Conservation (phyloP, 169 alveolate genomes). For the Theileria parva region DNA sequence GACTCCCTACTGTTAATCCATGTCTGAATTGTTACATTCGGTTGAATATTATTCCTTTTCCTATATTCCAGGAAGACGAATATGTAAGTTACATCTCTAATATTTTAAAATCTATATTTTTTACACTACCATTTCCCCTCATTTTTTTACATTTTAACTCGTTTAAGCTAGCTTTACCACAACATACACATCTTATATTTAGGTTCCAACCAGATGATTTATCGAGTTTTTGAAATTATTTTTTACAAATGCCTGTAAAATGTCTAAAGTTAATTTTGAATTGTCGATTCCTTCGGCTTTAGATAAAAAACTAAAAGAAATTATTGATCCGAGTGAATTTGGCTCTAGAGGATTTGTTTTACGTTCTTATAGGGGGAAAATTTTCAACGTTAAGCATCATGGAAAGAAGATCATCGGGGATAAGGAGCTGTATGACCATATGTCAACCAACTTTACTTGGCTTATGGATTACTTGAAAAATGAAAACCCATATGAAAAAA, state of each 20-base stretch:
- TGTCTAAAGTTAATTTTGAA: constrained; percentile 9
- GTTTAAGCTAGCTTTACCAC: neutral
- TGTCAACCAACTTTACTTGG: constrained; percentile 40
- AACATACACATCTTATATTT: neutral
- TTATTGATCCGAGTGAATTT: neutral
- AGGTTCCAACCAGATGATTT: neutral
- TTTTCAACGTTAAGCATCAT: constrained; percentile 7
- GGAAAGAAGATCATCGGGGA: constrained; percentile 8
- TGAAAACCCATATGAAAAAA: constrained; percentile 32
- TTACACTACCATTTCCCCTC: neutral
- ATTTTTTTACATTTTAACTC: neutral
- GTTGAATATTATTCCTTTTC: neutral
- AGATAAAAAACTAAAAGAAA: neutral
- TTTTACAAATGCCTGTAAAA: neutral
- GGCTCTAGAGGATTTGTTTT: neutral
- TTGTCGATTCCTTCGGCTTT: constrained; percentile 21
- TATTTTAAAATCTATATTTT: too few relatives aligned
- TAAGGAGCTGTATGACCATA: constrained; percentile 31
- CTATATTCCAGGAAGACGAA: neutral
- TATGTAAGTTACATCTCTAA: neutral
- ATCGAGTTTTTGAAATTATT: neutral
- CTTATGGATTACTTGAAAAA: constrained; percentile 28
- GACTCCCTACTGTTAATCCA: neutral
- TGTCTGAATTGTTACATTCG: neutral
- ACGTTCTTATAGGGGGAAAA: constrained; percentile 5